phyloP scores from a whole-genome alignment of 768 basidiomycete species.

The Tremella yokohamensis region DNA sequence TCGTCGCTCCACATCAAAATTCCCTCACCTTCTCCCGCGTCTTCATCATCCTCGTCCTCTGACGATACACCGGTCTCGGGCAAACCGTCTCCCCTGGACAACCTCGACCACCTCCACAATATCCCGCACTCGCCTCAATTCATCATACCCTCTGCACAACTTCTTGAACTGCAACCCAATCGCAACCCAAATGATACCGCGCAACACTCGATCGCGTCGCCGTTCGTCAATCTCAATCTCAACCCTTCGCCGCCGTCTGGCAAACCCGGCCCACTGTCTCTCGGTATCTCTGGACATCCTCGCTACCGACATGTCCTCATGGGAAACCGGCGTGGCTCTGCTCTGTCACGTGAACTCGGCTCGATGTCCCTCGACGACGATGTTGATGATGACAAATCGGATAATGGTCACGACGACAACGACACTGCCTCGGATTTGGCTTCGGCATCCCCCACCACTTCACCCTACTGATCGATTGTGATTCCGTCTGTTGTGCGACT shows the following conservation, averaged over 20 bases:
- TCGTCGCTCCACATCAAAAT: slow-evolving; percentile 21
- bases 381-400: slow-evolving; percentile 2
- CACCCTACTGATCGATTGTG: not conserved
- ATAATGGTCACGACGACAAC: slow-evolving; percentile 1
- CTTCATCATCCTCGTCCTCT: slow-evolving; percentile 3
- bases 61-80: slow-evolving; percentile 14
- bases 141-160: slow-evolving; percentile 24
- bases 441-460: slow-evolving; percentile 9
- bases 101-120: slow-evolving; percentile 22
- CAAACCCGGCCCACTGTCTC: slow-evolving; percentile 10
- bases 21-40: slow-evolving; percentile 10
- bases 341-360: slow-evolving; percentile 8
- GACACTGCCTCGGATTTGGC: slow-evolving; percentile 3
- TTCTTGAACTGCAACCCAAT: slow-evolving; percentile 22
- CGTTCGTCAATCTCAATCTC: slow-evolving; percentile 35
- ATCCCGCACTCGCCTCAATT: slow-evolving; percentile 36
- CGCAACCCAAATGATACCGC: slow-evolving; percentile 3
- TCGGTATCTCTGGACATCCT: slow-evolving; percentile 14
- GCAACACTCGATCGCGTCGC: slow-evolving; percentile 32
- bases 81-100: slow-evolving; percentile 27
- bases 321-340: slow-evolving; percentile 14
- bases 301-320: slow-evolving; percentile 10
- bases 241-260: slow-evolving; percentile 10
- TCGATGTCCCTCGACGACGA: slow-evolving; percentile 3
- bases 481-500: not conserved